These are phyloP conservation scores for Microbotryum intermedium DNA, from an alignment of 1,284 basidiomycete species.

Conservation along the genomic window DNA sequence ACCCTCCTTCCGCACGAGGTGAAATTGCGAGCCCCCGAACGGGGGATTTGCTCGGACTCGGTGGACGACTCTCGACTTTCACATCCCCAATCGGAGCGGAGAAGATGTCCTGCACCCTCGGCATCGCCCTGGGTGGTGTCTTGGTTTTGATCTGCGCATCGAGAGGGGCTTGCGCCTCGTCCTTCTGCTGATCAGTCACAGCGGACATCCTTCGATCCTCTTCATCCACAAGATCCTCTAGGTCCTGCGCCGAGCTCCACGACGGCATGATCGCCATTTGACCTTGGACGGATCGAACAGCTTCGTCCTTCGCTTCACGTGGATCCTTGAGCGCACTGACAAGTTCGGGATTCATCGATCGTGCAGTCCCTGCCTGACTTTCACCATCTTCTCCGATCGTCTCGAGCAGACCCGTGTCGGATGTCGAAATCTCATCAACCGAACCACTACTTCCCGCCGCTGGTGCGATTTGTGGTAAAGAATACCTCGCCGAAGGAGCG, in stretches of 20 bases:
- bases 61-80: not conserved
- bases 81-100: not conserved
- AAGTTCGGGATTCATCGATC: not conserved
- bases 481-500: slow-evolving; percentile 16
- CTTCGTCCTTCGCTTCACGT: not conserved
- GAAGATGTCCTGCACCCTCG: slow-evolving; percentile 12
- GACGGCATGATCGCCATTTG: not conserved
- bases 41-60: not conserved
- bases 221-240: slow-evolving; percentile 21
- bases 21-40: too few species aligned
- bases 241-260: slow-evolving; percentile 12
- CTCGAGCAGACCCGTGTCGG: slow-evolving; percentile 21
- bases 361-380: slow-evolving; percentile 33
- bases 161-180: not conserved
- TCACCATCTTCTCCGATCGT: slow-evolving; percentile 38
- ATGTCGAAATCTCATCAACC: not conserved
- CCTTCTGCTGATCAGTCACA: not conserved
- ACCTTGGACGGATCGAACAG: not conserved
- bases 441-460: not conserved
- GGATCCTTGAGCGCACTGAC: not conserved
- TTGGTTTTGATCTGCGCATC: not conserved
- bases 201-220: slow-evolving; percentile 2
- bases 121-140: not conserved
- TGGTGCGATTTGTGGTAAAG: not conserved
- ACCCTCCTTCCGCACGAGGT: not conserved